A percentile compares a stretch with the other conserved stretches of the same genome.
phyloP scores from a whole-genome alignment of 208 protist species.

The Wallacemonas rigidus region DNA sequence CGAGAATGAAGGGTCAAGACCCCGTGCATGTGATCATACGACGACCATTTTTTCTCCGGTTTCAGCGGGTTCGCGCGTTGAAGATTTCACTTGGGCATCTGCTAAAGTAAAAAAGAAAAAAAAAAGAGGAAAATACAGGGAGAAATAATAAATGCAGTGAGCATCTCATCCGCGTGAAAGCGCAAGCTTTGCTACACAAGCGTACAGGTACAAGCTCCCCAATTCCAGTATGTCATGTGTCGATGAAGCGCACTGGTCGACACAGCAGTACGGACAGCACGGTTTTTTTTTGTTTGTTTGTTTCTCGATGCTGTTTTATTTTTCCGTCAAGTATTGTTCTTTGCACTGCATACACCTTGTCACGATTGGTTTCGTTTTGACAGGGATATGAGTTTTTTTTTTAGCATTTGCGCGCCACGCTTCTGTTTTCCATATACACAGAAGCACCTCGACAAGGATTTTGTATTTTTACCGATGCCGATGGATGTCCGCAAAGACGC shows the following conservation, averaged over 20 bases:
- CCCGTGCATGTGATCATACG: too few species aligned
- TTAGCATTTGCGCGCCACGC: too few species aligned
- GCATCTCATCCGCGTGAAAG: background rate
- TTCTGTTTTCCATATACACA: too few species aligned
- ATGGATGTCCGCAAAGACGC: background rate
- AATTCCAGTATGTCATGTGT: background rate
- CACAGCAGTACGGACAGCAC: background rate
- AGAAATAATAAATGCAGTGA: background rate
- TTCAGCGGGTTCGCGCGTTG: background rate
- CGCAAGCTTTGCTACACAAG: constrained; percentile 13
- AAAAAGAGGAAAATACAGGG: background rate
- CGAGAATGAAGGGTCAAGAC: too few species aligned
- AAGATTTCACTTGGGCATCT: background rate
- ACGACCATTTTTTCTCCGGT: background rate
- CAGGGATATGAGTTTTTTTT: too few species aligned
- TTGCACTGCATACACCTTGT: too few species aligned
- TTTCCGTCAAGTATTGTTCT: too few species aligned
- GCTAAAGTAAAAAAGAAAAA: background rate
- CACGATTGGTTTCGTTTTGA: too few species aligned
- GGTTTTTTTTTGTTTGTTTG: background rate
- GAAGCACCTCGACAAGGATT: background rate
- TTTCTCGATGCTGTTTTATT: too few species aligned
- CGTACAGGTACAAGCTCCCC: constrained; percentile 15
- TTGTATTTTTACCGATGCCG: constrained; percentile 1
- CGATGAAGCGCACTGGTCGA: too few species aligned